Evolutionary conservation across 148 eudicot genomes (phyloP).

Genomic region (Nyssa sinensis): DNA sequence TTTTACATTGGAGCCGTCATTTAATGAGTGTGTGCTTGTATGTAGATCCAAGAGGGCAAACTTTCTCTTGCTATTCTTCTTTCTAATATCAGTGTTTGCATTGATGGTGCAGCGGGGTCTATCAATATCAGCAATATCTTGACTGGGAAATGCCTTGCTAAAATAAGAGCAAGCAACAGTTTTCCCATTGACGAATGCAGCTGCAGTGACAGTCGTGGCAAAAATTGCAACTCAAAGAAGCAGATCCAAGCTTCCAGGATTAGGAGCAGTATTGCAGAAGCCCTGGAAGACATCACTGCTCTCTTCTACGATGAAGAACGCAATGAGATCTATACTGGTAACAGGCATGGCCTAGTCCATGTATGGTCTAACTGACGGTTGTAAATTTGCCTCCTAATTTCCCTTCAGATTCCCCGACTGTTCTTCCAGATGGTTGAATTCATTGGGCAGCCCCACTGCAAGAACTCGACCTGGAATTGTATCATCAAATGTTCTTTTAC

Average conservation of each 20-base stretch:
- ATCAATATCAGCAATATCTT: constrained; percentile 91
- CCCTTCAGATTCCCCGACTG: neutral
- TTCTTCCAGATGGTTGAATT: constrained; percentile 2
- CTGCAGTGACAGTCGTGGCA: constrained; percentile 33
- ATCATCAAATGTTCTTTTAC: neutral
- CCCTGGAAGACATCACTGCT: constrained; percentile 91
- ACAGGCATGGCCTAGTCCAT: constrained; percentile 84
- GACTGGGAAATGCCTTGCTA: constrained; percentile 95
- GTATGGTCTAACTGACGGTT: constrained; percentile 88
- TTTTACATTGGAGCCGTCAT: neutral
- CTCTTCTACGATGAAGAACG: constrained; percentile 95
- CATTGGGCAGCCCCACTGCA: neutral
- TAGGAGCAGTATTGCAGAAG: constrained; percentile 72
- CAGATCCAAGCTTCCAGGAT: constrained; percentile 44
- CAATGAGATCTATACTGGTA: constrained; percentile 94
- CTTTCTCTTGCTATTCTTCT: neutral
- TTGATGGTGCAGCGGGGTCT: constrained; percentile 66
- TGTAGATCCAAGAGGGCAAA: neutral
- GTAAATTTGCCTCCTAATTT: neutral
- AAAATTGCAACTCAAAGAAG: constrained; percentile 53
- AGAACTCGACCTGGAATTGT: constrained; percentile 6
- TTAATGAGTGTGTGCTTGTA: neutral
- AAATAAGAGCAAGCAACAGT: constrained; percentile 66
- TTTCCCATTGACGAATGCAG: constrained; percentile 40
- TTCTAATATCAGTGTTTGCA: neutral